Conservation (phyloP, 2,329 filamentous ascomycete species). For the Emericellopsis cladophorae region DNA sequence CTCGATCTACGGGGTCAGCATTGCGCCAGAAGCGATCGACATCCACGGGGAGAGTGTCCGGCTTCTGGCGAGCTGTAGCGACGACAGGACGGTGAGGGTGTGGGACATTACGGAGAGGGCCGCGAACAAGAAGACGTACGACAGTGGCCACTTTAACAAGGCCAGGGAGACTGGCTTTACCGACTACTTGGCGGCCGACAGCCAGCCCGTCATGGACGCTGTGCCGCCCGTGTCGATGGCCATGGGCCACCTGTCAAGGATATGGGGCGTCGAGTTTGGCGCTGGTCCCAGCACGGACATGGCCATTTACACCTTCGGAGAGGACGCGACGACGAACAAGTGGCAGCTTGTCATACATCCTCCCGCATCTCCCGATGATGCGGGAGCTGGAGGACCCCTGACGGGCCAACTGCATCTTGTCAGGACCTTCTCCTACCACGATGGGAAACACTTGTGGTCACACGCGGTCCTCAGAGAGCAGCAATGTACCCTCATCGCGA, state of each 20-base stretch:
- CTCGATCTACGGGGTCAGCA: slow-evolving; percentile 80
- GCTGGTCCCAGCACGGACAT: slow-evolving; percentile 15
- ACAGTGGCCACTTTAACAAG: slow-evolving; percentile 11
- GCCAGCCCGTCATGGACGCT: slow-evolving; percentile 4
- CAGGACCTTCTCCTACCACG: slow-evolving; percentile 51
- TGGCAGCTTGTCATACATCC: slow-evolving; percentile 47
- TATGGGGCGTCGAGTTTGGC: slow-evolving; percentile 71
- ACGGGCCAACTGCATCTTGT: slow-evolving; percentile 32
- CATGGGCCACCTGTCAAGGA: slow-evolving; percentile 81
- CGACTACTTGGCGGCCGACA: slow-evolving; percentile 6
- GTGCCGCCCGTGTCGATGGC: slow-evolving; percentile 48
- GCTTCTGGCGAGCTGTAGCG: slow-evolving; percentile 84
- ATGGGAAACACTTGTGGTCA: slow-evolving; percentile 88
- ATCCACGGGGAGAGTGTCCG: slow-evolving; percentile 22
- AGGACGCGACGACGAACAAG: slow-evolving; percentile 65
- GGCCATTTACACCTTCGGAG: slow-evolving; percentile 65
- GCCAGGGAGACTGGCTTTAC: slow-evolving; percentile 50
- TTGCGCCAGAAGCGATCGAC: slow-evolving; percentile 43
- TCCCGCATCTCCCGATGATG: not conserved
- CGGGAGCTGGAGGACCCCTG: slow-evolving; percentile 1
- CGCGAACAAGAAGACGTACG: not conserved
- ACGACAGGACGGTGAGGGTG: slow-evolving; percentile 78
- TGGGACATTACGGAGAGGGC: slow-evolving; percentile 64
- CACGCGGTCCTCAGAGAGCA: slow-evolving; percentile 29
- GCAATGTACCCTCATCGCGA: slow-evolving; percentile 37